Evolutionary conservation across 306 rosid species (phyloP), one percentile per base, ranked within the genome.

Genomic region (Aeschynomene evenia): DNA sequence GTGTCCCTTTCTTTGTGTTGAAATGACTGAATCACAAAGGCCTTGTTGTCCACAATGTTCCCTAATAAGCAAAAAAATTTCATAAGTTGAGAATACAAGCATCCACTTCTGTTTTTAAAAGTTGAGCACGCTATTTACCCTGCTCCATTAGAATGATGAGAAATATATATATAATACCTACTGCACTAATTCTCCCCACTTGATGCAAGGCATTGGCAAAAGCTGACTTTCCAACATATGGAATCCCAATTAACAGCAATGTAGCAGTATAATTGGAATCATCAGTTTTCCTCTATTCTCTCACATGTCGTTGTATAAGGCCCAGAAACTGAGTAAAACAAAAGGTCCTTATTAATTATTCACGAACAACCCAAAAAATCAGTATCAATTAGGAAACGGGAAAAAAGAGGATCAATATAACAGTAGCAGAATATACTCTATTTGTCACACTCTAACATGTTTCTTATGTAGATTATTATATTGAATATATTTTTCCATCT

Each of bases 211-310:
- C 84, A 75, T 88, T 93, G 84, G 87, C 84, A 71, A 93, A 85
- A 66, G 98, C 96, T 7, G 96, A 88, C 77, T 93, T 93, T 22
- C 97, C 97, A 71, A 90, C 97, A 83, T 90, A 90, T 48, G 97
- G 96, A 82, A 88, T 83, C 72, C 97, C 93, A 81, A 85, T 79
- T 22, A 93, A 80, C 85, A 93, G 78, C 67, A 86, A 71, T 29
- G 96, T 85, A 14, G 91, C 85, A 39, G 97, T 85, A 77, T 76
- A 69, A 60, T 55, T 83, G 65, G 71, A 52, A 58, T 73, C 78
- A 70, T 82, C 82, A 42, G 63, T 53, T 71, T 68, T 78, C 79
- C 70, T 83, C 73, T 90, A 50, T 65, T 83, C 78, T 79, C 94
- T 84, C 49, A 86, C 87, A 65, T 33, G 84, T 43, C 88, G 71